Base-by-base conservation (phyloP, 352 stramenopile genomes). In the Pythium coloratum region DNA sequence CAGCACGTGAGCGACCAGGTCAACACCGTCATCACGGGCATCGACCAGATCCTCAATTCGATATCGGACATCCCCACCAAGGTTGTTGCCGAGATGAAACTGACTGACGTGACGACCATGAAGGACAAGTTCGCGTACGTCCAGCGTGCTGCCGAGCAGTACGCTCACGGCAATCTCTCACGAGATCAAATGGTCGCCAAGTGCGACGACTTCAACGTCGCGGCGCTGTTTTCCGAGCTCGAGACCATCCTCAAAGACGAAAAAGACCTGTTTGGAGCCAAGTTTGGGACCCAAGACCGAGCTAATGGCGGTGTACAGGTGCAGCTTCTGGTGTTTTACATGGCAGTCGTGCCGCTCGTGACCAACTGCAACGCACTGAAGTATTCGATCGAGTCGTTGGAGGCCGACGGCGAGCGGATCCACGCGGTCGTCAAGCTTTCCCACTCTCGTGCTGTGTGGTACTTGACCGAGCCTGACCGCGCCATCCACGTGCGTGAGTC, bases 301-400 rank as follows among this genome's bases (percentile, higher is more conserved):
- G 54, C 69, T 0, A 64, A 84, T 26, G 75, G 72, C 4, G 16
- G 69, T 4, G 60, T 67, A 0, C 77, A 79, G 55, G n/a, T 68
- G 6, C 72, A 76, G 36, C 59, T 84, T 6, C 63, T 84, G 10
- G 59, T 69, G 10, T 84, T 84, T 60, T 84, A 84, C 72, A 53
- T 84, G 32, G 78, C 77, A 14, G 72, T 76, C 2, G 69, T 84
- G 42, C 77, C 77, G 1, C 30, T 84, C 4, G 77, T 78, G 34
- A 69, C 70, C n/a, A 78, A 81, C 57, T 84, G 77, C 72, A 84
- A 84, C 50, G 55, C 75, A 9, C 75, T 84, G 57, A 79, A 78
- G 66, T 84, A 84, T 64, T 80, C 77, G 9, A 42, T 82, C 14
- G 66, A 76, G 28, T 84, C 77, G 4, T 55, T 82, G 12, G 38